Base-by-base conservation (phyloP, 805 yeast species). In the Wickerhamiella domercqiae region DNA sequence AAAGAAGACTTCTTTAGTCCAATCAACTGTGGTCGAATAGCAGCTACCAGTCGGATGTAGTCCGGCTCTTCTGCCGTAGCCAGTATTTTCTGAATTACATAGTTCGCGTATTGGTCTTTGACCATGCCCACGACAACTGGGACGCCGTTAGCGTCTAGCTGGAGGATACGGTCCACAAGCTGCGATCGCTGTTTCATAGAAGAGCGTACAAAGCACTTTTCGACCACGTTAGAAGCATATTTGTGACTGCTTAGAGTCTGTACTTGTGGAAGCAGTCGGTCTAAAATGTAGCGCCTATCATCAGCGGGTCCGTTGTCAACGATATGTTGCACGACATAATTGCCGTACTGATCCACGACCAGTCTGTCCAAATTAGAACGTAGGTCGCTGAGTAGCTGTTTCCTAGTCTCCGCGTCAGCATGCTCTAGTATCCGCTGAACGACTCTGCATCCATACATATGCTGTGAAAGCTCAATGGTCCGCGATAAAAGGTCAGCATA, bases 91-190 rank as follows among this genome's bases (percentile, higher is more conserved):
- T 90, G 99, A 36, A 90, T 83, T 34, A 90, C 99, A 54, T 90
- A 90, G 58, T 90, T 90, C 18, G 97, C 99, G 61, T 78, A 90
- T 56, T 90, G 97, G 57, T 90, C 99, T 55, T 82, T 82, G 83
- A 90, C 84, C 97, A 90, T 86, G 41, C 78, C 64, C 18, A 86
- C 80, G 47, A 90, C 65, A 6, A 93, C 75, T 1, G 53, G 48
- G 14, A 51, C 43, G 18, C 57, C 57, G 29, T 48, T 30, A 32
- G 39, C 32, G 39, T 45, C 40, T 35, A 44, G 39, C 9, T 17
- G 21, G 20, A 58, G 48, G 13, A 87, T 81, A 49, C 73, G 79
- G 39, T 70, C 71, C 41, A 79, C 69, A 29, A 87, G 69, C 28
- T 63, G 54, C 42, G 62, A 59, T 44, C 84, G 68, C 56, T 84